Base-by-base conservation (phyloP, 139 green algal genomes). In the Mesotaenium endlicherianum region DNA sequence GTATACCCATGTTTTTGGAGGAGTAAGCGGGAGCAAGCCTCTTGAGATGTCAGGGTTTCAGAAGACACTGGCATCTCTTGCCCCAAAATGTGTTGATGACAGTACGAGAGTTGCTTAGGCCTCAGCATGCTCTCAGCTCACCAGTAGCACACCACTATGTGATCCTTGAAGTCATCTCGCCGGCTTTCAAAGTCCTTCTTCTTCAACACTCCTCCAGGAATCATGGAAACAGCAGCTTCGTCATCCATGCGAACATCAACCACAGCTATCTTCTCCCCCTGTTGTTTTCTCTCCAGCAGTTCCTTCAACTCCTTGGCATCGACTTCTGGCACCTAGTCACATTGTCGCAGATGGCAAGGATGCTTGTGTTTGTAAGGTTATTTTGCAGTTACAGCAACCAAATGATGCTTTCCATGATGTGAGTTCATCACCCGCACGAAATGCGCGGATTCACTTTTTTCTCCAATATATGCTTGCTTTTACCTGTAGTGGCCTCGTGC, bases 141-240 rank as follows among this genome's bases (percentile, higher is more conserved):
- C 77, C 89, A 92, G 77, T 92, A 92, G 16, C 17, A 70, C 2
- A 91, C 88, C 6, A 91, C 57, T 30, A 42, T 84, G 3, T 77
- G 67, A 31, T 88, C 81, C 5, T 3, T 26, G n/a, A 80, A 40
- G 1, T 60, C 77, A 2, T 67, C 14, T 40, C 59, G 58, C 2
- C 49, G 39, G 1, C n/a, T 42, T 41, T 90, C 76, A 53, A 85
- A 92, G 64, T 91, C 88, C 26, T 59, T 44, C 14, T 64, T 17
- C 1, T 70, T 85, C 4, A 90, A 26, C 38, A 42, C 59, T 6
- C 50, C 50, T 49, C 58, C 58, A 31, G 80, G 86, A 55, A 90
- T 87, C 44, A 80, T 72, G 17, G 87, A 90, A 2, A 90, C 87
- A 1, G 20, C 50, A 42, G 72, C 67, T 68, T 92, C 88, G 2